These are phyloP conservation scores for Henckelia pumila DNA, from an alignment of 257 asterid genomes.

Conservation along the genomic window DNA sequence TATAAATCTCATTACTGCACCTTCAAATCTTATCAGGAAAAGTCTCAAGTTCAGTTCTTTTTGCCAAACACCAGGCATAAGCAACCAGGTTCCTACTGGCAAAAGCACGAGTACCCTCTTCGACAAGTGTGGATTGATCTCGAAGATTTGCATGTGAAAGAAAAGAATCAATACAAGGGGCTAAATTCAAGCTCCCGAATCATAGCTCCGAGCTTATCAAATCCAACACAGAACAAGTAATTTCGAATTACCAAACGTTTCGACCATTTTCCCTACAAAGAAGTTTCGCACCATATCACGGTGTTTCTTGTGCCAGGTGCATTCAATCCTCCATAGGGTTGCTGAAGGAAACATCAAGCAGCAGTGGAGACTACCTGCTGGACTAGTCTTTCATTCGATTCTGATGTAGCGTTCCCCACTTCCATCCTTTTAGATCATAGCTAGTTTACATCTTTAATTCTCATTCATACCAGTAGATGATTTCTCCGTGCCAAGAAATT, in stretches of 20 bases:
- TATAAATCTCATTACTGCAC: slow-evolving; percentile 22
- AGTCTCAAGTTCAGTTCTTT: not conserved
- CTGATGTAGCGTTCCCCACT: slow-evolving; percentile 11
- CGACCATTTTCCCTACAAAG: not conserved
- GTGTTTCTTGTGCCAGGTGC: not conserved
- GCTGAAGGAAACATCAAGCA: slow-evolving; percentile 25
- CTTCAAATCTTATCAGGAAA: slow-evolving; percentile 15
- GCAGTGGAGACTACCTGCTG: not conserved
- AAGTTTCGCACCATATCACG: not conserved
- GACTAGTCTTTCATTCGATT: slow-evolving; percentile 10
- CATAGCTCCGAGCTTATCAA: slow-evolving; percentile 59
- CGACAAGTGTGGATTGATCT: slow-evolving; percentile 19
- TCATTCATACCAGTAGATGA: slow-evolving; percentile 21
- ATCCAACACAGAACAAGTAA: slow-evolving; percentile 66
- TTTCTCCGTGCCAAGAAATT: slow-evolving; percentile 23
- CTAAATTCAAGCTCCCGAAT: slow-evolving; percentile 41
- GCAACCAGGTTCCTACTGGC: slow-evolving; percentile 33
- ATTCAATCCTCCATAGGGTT: slow-evolving; percentile 33
- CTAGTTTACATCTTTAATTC: slow-evolving; percentile 26
- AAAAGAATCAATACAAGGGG: slow-evolving; percentile 44
- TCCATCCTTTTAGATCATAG: slow-evolving; percentile 21
- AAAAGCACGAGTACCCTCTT: slow-evolving; percentile 9
- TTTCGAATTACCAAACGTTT: not conserved
- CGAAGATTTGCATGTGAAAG: slow-evolving; percentile 31
- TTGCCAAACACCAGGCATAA: slow-evolving; percentile 28